Evolutionary conservation across 164 flowering plant species (phyloP).

Genomic region (Stephania japonica): DNA sequence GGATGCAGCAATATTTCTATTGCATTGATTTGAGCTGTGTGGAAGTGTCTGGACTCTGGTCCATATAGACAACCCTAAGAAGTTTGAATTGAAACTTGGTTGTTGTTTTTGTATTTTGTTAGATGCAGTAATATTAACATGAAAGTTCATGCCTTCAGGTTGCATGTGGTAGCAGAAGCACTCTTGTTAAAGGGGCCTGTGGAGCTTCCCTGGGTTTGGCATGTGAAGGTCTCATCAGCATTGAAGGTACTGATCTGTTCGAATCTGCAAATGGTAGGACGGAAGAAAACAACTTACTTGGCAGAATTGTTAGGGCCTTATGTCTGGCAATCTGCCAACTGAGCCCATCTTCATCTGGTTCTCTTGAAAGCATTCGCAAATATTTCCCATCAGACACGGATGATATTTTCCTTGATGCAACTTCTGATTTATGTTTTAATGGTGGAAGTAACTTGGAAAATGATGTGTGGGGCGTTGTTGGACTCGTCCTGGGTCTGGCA

Average conservation of each 20-base stretch:
- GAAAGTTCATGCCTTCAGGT: slow-evolving; percentile 47
- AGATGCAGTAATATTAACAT: neutral
- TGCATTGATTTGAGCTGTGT: too few relatives aligned
- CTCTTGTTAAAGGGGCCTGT: slow-evolving; percentile 94
- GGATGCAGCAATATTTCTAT: too few relatives aligned
- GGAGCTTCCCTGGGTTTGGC: slow-evolving; percentile 81
- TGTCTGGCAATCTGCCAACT: slow-evolving; percentile 39
- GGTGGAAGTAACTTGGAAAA: slow-evolving; percentile 44
- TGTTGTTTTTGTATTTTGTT: too few relatives aligned
- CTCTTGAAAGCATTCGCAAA: slow-evolving; percentile 38
- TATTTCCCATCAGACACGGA: slow-evolving; percentile 27
- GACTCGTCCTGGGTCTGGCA: slow-evolving; percentile 77
- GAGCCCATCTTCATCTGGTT: slow-evolving; percentile 39
- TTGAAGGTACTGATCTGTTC: slow-evolving; percentile 29
- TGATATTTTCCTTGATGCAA: slow-evolving; percentile 14
- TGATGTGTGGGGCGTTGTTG: slow-evolving; percentile 89
- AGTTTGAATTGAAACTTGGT: too few relatives aligned
- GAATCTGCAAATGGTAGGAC: slow-evolving; percentile 29
- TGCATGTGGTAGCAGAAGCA: slow-evolving; percentile 55
- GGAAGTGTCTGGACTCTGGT: too few relatives aligned
- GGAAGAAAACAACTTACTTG: slow-evolving; percentile 44
- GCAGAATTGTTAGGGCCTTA: slow-evolving; percentile 48
- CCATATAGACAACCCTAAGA: too few relatives aligned
- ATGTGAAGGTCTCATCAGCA: slow-evolving; percentile 57
- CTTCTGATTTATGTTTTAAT: slow-evolving; percentile 22